A percentile compares a stretch with the other conserved stretches of the same genome.
Evolutionary conservation across 805 yeast genomes (phyloP).

Genomic region (Cephaloascus albidus): DNA sequence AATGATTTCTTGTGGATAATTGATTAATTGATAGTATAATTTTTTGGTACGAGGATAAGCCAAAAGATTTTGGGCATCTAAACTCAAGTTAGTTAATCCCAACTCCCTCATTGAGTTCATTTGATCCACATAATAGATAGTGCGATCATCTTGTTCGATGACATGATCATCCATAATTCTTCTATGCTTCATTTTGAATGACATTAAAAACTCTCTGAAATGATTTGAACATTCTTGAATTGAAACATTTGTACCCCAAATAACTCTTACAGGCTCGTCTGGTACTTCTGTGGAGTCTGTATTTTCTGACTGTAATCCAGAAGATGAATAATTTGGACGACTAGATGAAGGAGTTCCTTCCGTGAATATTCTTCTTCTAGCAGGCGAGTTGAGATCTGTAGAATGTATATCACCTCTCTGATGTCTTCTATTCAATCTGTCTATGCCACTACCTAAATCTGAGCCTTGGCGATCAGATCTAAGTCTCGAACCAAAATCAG

Average conservation of each 20-base stretch:
- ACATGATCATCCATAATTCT: constrained; percentile 33
- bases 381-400: constrained; percentile 60
- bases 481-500: constrained; percentile 24
- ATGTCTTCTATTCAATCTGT: constrained; percentile 35
- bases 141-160: constrained; percentile 52
- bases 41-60: constrained; percentile 70
- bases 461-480: constrained; percentile 32
- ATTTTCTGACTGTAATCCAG: constrained; percentile 3
- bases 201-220: constrained; percentile 77
- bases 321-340: constrained; percentile 6
- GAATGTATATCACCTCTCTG: constrained; percentile 75
- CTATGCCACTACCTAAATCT: constrained; percentile 29
- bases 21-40: constrained; percentile 75
- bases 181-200: constrained; percentile 73
- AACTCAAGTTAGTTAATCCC: constrained; percentile 74
- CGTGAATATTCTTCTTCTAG: constrained; percentile 47
- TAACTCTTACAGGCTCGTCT: constrained; percentile 78
- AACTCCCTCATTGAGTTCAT: constrained; percentile 66
- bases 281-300: constrained; percentile 20
- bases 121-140: constrained; percentile 62
- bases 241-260: constrained; percentile 98
- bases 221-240: constrained; percentile 77
- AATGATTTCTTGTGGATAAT: constrained; percentile 93
- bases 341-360: constrained; percentile 6
- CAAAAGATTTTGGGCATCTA: constrained; percentile 74